Evolutionary conservation across 306 rosid species (phyloP), one percentile per base, ranked within the genome.

Genomic region (Lithocarpus polystachyus): DNA sequence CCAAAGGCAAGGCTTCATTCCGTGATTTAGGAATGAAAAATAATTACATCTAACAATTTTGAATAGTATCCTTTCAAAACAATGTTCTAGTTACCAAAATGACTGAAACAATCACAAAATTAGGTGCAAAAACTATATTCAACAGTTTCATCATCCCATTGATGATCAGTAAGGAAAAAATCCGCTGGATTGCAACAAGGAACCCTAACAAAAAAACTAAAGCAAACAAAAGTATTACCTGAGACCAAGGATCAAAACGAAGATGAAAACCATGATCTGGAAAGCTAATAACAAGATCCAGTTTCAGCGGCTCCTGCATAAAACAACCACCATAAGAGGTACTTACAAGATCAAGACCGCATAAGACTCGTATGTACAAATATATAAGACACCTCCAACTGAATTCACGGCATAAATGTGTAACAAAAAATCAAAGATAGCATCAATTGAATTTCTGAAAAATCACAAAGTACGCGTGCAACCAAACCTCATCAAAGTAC

Each of bases 251-350:
- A 87, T 96, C 98, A 37, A 96, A 96, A 4, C 99, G 96, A 65
- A 96, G 96, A 89, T 96, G 98, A 84, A 93, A 96, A 26, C 99
- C 99, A 59, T 96, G 99, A 81, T 96, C 99, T 0, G 99, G 99
- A 82, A 96, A 96, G 88, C 96, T 91, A 83, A 96, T 91, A 75
- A 96, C 99, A 68, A 91, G 83, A 79, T 96, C 99, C 82, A 93
- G 77, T 86, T 89, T 90, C 4, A 96, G 84, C 0, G 99, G 99
- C 61, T 96, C 99, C 99, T 96, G 89, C 86, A 77, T 22, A 55
- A 56, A 52, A 55, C 0, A 76, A 22, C 28, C 65, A 70, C n/a
- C 18, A 67, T 45, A 74, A 80, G 19, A 71, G 57, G 23, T 62
- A 48, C 72, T 26, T 18, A 54, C 0, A 17, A 61, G 60, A 35